Base-by-base conservation (phyloP, 306 rosid genomes). In the Benincasa hispida region DNA sequence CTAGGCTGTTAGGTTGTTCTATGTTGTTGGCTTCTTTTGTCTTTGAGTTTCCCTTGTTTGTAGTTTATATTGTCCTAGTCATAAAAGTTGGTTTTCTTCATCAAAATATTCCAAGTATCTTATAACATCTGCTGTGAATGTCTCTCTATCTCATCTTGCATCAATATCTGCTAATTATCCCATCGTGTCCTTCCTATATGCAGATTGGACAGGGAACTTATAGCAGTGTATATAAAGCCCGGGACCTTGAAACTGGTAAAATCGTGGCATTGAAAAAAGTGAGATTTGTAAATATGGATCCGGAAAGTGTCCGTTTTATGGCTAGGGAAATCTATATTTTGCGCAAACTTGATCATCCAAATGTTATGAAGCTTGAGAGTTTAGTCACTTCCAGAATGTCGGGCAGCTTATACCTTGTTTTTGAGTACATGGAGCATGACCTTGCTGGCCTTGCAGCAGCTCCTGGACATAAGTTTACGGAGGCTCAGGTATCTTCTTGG, bases 181-280 rank as follows among this genome's bases (percentile, higher is more conserved):
- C 54, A 24, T 76, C 37, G 47, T 18, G 57, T n/a, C 2, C 45
- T 30, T 6, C 56, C 19, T 72, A 10, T 72, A 19, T 80, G 85
- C 87, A 94, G 99, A 80, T 90, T 81, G 99, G 99, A 74, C 97
- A 94, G 81, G 99, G 99, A 79, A 90, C 99, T 41, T 94, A 94
- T 82, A 94, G 97, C 82, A 87, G 87, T 81, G 99, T 94, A 34
- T 87, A 89, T 74, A 94, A 79, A 84, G 97, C 99, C 70, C 86
- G 86, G 53, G 99, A 94, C 78, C 89, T 87, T 73, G 93, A 89
- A 79, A 92, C 91, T 47, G 96, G 93, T 78, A 91, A 94, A 86
- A 80, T 79, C 12, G 97, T 92, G 77, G 99, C 97, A 45, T 62
- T 91, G 84, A 94, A 94, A 85, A 92, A 94, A 85, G 99, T 94